Percentiles rank a stretch among this genome's conserved stretches.
Conservation (phyloP, 306 rosid genomes). For the Rosa chinensis region DNA sequence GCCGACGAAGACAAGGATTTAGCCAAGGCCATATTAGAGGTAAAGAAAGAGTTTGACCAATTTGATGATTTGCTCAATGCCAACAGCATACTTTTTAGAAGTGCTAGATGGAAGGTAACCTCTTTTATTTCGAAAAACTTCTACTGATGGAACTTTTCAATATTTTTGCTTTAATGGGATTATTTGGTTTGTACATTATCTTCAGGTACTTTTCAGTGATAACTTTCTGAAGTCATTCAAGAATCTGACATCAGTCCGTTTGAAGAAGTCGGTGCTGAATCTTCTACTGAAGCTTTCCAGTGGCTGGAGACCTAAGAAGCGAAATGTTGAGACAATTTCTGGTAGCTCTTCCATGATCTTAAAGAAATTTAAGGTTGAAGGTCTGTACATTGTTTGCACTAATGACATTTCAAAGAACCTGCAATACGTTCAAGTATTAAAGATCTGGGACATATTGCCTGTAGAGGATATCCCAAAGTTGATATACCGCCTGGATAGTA, state of each 20-base stretch:
- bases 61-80: conserved; percentile 66
- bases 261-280: conserved; percentile 45
- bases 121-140: background rate
- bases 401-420: conserved; percentile 53
- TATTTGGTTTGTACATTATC: background rate
- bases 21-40: conserved; percentile 55
- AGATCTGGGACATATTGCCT: conserved; percentile 69
- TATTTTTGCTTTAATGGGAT: background rate
- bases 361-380: conserved; percentile 60
- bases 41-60: conserved; percentile 57
- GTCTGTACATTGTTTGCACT: conserved; percentile 50
- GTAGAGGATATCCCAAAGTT: conserved; percentile 56
- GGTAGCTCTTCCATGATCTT: conserved; percentile 48
- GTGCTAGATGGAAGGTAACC: conserved; percentile 71
- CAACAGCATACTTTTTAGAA: conserved; percentile 55
- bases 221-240: conserved; percentile 67
- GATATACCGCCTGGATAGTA: conserved; percentile 50
- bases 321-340: conserved; percentile 32
- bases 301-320: conserved; percentile 76
- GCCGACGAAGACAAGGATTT: conserved; percentile 66
- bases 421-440: conserved; percentile 50
- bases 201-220: conserved; percentile 68
- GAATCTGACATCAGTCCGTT: conserved; percentile 31
- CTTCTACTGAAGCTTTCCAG: conserved; percentile 58
- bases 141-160: background rate